Evolutionary conservation across 208 protist genomes (phyloP), one percentile per base, ranked within the genome.

Genomic region (Entamoeba histolytica): DNA sequence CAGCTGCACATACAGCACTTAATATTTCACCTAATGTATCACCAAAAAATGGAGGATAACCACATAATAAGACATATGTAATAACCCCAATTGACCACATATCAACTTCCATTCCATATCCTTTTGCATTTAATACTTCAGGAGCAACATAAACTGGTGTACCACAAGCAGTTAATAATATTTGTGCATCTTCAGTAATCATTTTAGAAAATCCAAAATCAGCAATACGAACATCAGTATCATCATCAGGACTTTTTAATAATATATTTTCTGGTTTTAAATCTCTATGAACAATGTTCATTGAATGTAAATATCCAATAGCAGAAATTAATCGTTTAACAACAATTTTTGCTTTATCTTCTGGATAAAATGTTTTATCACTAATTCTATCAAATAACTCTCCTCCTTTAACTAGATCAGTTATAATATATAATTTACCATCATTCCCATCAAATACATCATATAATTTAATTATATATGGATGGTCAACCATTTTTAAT

Each of bases 1-100:
- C n/a, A 23, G n/a, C 61, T n/a, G 61, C 8, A 28, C 61, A 78
- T 35, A 78, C 61, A n/a, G 61, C 61, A 28, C 7, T 39, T 19
- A 78, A 78, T n/a, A 78, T 78, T 35, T 78, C 61, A n/a, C 61
- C 61, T 19, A 78, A 78, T 28, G 61, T 28, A 35, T 78, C 61
- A 10, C 61, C 61, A 23, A 10, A 78, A 28, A 78, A 78, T n/a
- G 61, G 61, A 78, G 61, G 61, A 78, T 78, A 78, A n/a, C 61
- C 61, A 52, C 44, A 93, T 28, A 93, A 14, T n/a, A 95, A 19
- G 23, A 93, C 50, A 92, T 94, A 95, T 2, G 94, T 10, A 15
- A 92, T 93, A 3, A 95, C 78, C 3, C 95, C 95, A 10, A 95
- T 31, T n/a, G 92, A 91, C 95, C 95, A 95, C 7, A 94, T 78